Conservation (phyloP, 768 basidiomycete genomes). For the Lentinula sp. region DNA sequence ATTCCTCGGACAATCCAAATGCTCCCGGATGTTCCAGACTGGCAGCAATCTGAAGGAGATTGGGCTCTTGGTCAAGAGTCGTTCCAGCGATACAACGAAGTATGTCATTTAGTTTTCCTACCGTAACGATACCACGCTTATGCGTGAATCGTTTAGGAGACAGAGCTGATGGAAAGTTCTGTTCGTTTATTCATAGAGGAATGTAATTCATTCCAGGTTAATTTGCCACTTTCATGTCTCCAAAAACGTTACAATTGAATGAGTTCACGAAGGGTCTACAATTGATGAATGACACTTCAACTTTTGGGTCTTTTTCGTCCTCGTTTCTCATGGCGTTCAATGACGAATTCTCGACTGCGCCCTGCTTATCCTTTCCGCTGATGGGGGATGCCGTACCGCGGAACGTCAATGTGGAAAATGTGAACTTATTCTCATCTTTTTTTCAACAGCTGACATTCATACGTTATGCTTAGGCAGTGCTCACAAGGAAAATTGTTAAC, state of each 20-base stretch:
- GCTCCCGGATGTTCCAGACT: slow-evolving; percentile 51
- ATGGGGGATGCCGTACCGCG: slow-evolving; percentile 39
- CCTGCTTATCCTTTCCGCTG: slow-evolving; percentile 50
- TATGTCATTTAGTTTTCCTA: slow-evolving; percentile 19
- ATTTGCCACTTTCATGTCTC: neutral
- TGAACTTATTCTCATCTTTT: neutral
- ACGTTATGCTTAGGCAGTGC: slow-evolving; percentile 21
- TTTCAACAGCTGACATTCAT: slow-evolving; percentile 8
- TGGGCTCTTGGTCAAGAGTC: slow-evolving; percentile 50
- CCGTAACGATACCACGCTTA: neutral
- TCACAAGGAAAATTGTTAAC: slow-evolving; percentile 44
- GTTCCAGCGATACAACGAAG: slow-evolving; percentile 53
- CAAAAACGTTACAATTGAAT: neutral
- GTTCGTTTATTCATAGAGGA: slow-evolving; percentile 69
- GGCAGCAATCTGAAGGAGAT: slow-evolving; percentile 47
- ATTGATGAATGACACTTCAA: slow-evolving; percentile 52
- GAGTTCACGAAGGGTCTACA: slow-evolving; percentile 55
- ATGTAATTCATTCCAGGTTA: slow-evolving; percentile 68
- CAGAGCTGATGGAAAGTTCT: slow-evolving; percentile 62
- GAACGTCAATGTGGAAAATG: slow-evolving; percentile 22
- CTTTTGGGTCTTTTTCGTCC: slow-evolving; percentile 61
- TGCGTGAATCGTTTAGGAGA: slow-evolving; percentile 34
- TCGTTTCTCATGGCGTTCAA: slow-evolving; percentile 54
- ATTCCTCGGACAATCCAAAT: slow-evolving; percentile 60
- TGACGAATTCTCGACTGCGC: slow-evolving; percentile 65